Base-by-base conservation (phyloP, 768 basidiomycete genomes). In the Suillus brevipes region DNA sequence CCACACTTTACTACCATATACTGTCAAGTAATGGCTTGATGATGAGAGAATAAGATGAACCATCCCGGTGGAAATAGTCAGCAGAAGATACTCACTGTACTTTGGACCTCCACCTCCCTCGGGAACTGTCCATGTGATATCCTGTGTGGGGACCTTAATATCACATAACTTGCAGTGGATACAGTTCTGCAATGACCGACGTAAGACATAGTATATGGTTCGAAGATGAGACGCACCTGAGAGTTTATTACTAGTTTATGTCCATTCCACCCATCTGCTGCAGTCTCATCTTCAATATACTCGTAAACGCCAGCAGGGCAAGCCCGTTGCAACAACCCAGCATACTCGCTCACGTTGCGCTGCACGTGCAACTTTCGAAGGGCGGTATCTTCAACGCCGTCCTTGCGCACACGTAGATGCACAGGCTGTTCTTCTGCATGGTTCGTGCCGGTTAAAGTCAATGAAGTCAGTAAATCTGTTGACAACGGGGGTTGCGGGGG, bases 241-340 rank as follows among this genome's bases (percentile, higher is more conserved):
- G 94, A 92, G 77, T 99, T 99, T 73, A 99, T 99, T 31, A 98
- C 91, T 61, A 99, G 81, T 78, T 91, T 92, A 77, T 91, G 93
- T 8, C 95, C 94, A 31, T 83, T 83, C 83, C 89, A 94, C 0
- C 87, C 88, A 56, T 85, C 86, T 28, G 76, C 74, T 42, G 77
- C 74, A n/a, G 78, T 78, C 67, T 90, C 89, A 20, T 84, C 89
- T 37, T 92, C 86, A 3, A 96, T 89, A 72, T 99, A 99, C 78
- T 99, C 97, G 75, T 99, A 99, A 47, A 99, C 97, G 5, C 88
- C 93, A 0, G 97, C 97, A 1, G 97, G 97, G 76, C 97, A 99
- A 5, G 90, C 96, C 6, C 87, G 83, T 1, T 90, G 90, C n/a
- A 99, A 82, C 31, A 99, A 75, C 8, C 95, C 94, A 0, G 92